Evolutionary conservation across 2,329 filamentous ascomycete species (phyloP), one percentile per base, ranked within the genome.

Genomic region (Colletotrichum gigasporum): DNA sequence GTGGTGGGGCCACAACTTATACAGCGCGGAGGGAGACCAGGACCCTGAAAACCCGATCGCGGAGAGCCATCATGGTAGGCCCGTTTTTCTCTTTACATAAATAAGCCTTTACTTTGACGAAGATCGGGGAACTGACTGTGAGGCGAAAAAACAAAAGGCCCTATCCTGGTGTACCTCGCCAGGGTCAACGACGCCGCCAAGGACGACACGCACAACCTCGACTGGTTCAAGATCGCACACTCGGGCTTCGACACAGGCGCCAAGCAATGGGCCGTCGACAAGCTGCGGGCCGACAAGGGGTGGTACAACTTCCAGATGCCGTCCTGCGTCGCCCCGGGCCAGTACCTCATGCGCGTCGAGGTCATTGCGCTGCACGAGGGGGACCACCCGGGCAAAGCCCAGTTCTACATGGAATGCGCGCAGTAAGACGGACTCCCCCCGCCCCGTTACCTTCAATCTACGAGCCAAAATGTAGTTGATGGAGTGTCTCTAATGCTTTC

Each of bases 181-280:
- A 80, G 80, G 70, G 83, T 85, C 16, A 70, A 75, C 62, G 77
- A 83, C 59, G 82, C 83, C 1, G 77, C 77, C 12, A 78, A 75
- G 1, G 75, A 80, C 9, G 70, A 72, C 8, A 69, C 76, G 12
- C 68, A 69, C 1, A 74, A 76, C 32, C 73, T 76, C 8, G 72
- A 76, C 30, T 86, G 82, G 83, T 84, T 85, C 76, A 86, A 86
- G 74, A 76, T 85, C 60, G 78, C 76, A 64, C 77, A 82, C 69
- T 76, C 78, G 56, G 76, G 78, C 20, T 68, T 71, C 39, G 48
- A 69, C 28, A 71, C 72, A 32, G 57, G 60, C 37, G 37, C 35
- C 24, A n/a, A n/a, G n/a, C n/a, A n/a, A n/a, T 68, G 76, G 76
- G 76, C 71, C 24, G 75, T 73, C 18, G 69, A 69, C 59, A 52